These are phyloP conservation scores for Gonapodya prolifera DNA, from an alignment of 192 early-diverging fungal species.

Conservation along the genomic window DNA sequence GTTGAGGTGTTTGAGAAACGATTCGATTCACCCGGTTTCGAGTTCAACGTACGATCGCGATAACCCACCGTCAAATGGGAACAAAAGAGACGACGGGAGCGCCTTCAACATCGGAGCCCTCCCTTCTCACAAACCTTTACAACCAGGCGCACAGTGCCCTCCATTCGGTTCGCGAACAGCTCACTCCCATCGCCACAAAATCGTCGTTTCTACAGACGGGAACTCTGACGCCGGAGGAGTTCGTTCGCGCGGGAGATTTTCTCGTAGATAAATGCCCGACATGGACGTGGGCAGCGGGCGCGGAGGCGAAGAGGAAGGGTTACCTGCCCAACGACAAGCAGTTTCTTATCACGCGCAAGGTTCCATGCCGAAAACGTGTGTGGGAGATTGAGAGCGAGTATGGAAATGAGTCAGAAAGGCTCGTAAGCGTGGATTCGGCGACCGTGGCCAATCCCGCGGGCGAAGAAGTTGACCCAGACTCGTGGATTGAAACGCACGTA, in stretches of 20 bases:
- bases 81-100: no score
- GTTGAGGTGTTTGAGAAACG: no score
- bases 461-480: slow-evolving; percentile 54
- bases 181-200: not conserved
- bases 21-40: no score
- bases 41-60: no score
- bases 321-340: slow-evolving; percentile 65
- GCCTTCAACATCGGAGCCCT: no score
- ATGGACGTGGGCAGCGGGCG: slow-evolving; percentile 75
- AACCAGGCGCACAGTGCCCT: not conserved
- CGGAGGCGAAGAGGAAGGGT: slow-evolving; percentile 53
- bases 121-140: no score
- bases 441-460: slow-evolving; percentile 40
- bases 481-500: slow-evolving; percentile 80
- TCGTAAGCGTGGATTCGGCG: slow-evolving; percentile 38
- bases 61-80: no score
- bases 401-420: slow-evolving; percentile 18
- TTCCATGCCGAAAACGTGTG: slow-evolving; percentile 82
- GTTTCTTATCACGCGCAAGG: slow-evolving; percentile 89
- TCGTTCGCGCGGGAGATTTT: slow-evolving; percentile 92
- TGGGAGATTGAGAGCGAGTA: slow-evolving; percentile 59
- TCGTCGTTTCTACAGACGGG: slow-evolving; percentile 60
- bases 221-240: slow-evolving; percentile 94
- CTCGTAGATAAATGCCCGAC: slow-evolving; percentile 98
- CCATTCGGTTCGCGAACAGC: not conserved